These are phyloP conservation scores for Triangularia verruculosa DNA, from an alignment of 2,329 filamentous ascomycete genomes.

Conservation along the genomic window DNA sequence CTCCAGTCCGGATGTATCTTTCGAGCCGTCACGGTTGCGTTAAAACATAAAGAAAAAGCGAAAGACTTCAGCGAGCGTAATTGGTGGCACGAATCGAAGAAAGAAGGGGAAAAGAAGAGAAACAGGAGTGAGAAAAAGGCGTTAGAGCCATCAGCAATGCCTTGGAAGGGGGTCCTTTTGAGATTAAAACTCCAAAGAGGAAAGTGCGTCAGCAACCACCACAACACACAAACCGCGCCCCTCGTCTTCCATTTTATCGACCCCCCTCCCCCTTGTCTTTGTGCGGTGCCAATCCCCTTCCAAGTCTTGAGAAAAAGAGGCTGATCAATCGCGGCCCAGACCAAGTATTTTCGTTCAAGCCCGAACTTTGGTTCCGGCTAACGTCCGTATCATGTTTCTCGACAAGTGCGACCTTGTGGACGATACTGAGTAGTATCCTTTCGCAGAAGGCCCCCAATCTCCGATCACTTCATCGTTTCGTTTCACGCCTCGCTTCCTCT, in stretches of 20 bases:
- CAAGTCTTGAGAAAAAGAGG: neutral
- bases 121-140: neutral
- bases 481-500: neutral
- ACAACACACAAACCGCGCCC: neutral
- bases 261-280: neutral
- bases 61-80: neutral
- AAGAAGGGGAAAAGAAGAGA: neutral
- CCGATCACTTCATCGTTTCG: neutral
- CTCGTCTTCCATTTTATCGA: neutral
- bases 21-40: neutral
- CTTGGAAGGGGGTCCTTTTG: neutral
- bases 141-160: neutral
- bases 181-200: neutral
- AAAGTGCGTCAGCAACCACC: neutral
- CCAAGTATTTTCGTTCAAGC: neutral
- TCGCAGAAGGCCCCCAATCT: too few species aligned
- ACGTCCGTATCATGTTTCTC: neutral
- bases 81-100: neutral
- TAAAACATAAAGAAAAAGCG: neutral
- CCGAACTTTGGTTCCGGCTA: neutral
- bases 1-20: neutral
- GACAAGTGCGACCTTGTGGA: neutral
- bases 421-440: too few species aligned
- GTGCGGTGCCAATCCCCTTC: neutral
- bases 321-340: neutral